These are phyloP conservation scores for Lichenothelia convexa DNA, from an alignment of 495 filamentous ascomycete genomes.

Conservation along the genomic window DNA sequence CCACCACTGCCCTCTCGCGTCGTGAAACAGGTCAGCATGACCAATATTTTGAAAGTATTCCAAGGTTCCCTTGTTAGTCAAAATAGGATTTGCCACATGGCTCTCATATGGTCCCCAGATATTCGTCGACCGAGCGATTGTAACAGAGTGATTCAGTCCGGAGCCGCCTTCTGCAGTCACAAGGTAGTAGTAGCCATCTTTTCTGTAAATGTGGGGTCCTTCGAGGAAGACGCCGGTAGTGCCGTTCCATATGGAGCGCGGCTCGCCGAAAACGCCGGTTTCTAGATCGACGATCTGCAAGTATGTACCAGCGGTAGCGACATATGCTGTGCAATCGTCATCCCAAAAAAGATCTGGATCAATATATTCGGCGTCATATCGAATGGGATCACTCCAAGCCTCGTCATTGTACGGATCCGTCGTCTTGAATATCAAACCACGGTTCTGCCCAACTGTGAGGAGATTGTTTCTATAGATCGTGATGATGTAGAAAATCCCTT, in stretches of 20 bases:
- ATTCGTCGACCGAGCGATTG: constrained; percentile 29
- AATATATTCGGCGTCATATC: constrained; percentile 18
- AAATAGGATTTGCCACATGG: constrained; percentile 32
- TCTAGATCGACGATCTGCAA: constrained; percentile 25
- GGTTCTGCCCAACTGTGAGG: too few species aligned
- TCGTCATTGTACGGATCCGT: too few species aligned
- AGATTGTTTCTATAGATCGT: too few species aligned
- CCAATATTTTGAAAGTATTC: too few species aligned
- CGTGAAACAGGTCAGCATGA: too few species aligned
- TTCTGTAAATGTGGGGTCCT: constrained; percentile 47
- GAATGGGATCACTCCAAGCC: constrained; percentile 26
- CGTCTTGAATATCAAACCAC: too few species aligned
- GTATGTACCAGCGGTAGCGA: constrained; percentile 9
- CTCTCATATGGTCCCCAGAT: constrained; percentile 38
- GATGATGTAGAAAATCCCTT: too few species aligned
- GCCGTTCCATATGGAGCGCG: constrained; percentile 35
- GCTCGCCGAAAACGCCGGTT: constrained; percentile 22
- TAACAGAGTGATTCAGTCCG: constrained; percentile 33
- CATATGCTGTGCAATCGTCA: constrained; percentile 30
- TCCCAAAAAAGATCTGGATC: constrained; percentile 33
- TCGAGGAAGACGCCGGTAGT: constrained; percentile 35
- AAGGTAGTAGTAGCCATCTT: constrained; percentile 48
- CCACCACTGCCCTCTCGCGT: too few species aligned
- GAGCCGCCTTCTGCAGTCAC: constrained; percentile 52
- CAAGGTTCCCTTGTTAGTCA: too few species aligned